Evolutionary conservation across 345 rosid species (phyloP).

Genomic region (Hibiscus trionum): DNA sequence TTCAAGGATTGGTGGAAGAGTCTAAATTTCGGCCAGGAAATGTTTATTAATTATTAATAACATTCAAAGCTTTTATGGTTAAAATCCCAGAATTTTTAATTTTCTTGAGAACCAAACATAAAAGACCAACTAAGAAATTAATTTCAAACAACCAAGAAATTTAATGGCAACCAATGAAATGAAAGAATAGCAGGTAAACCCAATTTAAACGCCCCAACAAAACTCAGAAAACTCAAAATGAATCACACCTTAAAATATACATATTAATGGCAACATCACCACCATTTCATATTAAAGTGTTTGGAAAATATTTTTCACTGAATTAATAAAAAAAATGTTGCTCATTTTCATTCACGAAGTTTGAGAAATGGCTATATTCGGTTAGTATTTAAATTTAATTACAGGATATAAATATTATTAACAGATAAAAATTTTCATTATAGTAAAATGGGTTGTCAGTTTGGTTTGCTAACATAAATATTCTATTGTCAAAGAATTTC

Average conservation of each 20-base stretch:
- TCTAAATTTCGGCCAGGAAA: slow-evolving; percentile 52
- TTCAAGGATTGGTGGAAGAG: slow-evolving; percentile 41
- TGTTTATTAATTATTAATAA: slow-evolving; percentile 28
- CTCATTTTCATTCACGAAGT: neutral
- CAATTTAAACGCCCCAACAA: slow-evolving; percentile 19
- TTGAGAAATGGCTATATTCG: neutral
- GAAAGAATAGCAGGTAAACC: slow-evolving; percentile 24
- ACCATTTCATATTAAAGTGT: slow-evolving; percentile 9
- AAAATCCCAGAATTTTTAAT: slow-evolving; percentile 18
- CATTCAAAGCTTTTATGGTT: slow-evolving; percentile 48
- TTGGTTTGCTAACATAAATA: too few relatives aligned
- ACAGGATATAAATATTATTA: too few relatives aligned
- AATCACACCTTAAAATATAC: neutral
- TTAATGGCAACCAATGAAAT: slow-evolving; percentile 55
- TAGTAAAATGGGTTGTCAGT: too few relatives aligned
- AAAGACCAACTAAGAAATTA: slow-evolving; percentile 41
- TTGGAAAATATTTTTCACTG: neutral
- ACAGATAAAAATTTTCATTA: too few relatives aligned
- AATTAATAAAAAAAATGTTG: neutral
- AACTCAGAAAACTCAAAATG: slow-evolving; percentile 15
- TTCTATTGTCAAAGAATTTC: neutral
- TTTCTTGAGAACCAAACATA: neutral
- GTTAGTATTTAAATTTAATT: too few relatives aligned
- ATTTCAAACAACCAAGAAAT: slow-evolving; percentile 47
- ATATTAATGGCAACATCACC: slow-evolving; percentile 36